Evolutionary conservation across 495 filamentous ascomycete genomes (phyloP), one percentile per base, ranked within the genome.

Genomic region (Hypoxylon rickii): DNA sequence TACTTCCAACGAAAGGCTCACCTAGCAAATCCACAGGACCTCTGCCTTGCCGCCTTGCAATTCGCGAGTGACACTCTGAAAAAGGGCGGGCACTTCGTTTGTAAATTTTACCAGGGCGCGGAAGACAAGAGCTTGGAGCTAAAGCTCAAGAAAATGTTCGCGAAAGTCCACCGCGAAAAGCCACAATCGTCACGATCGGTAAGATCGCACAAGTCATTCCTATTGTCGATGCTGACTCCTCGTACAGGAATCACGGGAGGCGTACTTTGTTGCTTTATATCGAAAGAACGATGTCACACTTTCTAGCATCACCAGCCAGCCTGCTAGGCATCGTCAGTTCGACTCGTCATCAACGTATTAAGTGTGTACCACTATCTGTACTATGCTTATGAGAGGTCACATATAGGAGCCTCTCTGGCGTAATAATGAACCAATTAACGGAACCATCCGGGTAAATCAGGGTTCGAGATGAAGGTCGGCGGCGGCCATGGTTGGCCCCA

Each of bases 71-170:
- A 96, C 61, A 91, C 89, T 7, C 79, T 98, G n/a, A 86, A 83
- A 59, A 70, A 79, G 16, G 87, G 86, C 34, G 94, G 94, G 0
- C 86, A 93, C 67, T 96, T 98, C 61, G 81, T 98, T 24, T 97
- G 94, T 79, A 98, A 98, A 73, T 97, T 96, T 71, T 98, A 97
- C 70, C 89, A 93, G 67, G 94, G 94, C 3, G 68, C 77, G 3
- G 90, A 96, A 61, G 92, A 97, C 66, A 89, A 87, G 71, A 75
- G 74, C 3, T 67, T 98, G 17, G 90, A 96, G 72, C 72, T 67
- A 50, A 77, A 81, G 55, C 74, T 97, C 32, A 89, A 79, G 60
- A 79, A 79, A 32, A 70, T 94, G 57, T 98, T 97, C 64, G 69
- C 73, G 12, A 87, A 82, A 53, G 93, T 97, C 13, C 79, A 88